Conservation (phyloP, 164 flowering plant genomes). For the Vitis riparia region DNA sequence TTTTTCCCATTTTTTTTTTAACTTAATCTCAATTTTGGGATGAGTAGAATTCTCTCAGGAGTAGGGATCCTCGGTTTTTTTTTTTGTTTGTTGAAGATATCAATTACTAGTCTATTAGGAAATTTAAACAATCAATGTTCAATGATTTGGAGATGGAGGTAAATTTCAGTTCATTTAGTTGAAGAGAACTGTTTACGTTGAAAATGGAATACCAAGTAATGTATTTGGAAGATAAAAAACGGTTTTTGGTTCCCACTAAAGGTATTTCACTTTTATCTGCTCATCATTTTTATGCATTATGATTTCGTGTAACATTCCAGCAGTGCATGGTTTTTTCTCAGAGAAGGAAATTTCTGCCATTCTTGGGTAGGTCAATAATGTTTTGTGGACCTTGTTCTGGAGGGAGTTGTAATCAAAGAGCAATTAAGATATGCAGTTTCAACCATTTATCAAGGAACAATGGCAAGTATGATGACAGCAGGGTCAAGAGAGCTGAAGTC, state of each 20-base stretch:
- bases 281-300: no score
- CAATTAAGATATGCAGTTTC: conserved; percentile 46
- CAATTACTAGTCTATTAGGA: background rate
- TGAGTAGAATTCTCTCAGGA: background rate
- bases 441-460: conserved; percentile 31
- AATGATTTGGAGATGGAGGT: background rate
- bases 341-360: background rate
- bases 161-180: background rate
- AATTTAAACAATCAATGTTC: background rate
- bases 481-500: no score
- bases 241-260: background rate
- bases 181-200: background rate
- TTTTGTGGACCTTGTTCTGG: conserved; percentile 33
- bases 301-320: no score
- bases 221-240: background rate
- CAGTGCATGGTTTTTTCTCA: no score
- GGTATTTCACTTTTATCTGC: background rate
- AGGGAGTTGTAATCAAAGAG: conserved; percentile 28
- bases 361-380: conserved; percentile 36
- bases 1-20: background rate
- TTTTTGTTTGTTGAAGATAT: background rate
- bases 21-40: background rate
- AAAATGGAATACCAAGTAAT: background rate
- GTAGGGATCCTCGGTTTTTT: background rate
- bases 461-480: conserved; percentile 52